Evolutionary conservation across 495 filamentous ascomycete species (phyloP).

Genomic region (Chlorociboria aeruginascens): DNA sequence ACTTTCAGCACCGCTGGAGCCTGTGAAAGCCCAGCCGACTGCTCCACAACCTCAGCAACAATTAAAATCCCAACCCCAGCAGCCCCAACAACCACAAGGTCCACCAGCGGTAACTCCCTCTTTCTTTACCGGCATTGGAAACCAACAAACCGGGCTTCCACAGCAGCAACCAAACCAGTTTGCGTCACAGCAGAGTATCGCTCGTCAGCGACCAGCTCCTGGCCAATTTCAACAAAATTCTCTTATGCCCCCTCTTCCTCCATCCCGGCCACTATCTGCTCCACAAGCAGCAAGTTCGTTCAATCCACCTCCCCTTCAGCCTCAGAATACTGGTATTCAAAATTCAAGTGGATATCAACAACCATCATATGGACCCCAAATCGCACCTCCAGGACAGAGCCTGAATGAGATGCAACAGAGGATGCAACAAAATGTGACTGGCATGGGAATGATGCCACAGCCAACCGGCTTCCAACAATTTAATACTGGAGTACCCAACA

Average conservation of each 20-base stretch:
- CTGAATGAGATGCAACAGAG: conserved; percentile 47
- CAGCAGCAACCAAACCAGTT: conserved; percentile 21
- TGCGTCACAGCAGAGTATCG: conserved; percentile 24
- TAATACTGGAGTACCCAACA: neutral
- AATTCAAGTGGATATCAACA: conserved; percentile 21
- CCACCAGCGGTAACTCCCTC: conserved; percentile 30
- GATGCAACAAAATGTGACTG: conserved; percentile 41
- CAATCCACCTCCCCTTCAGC: conserved; percentile 58
- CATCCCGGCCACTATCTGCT: conserved; percentile 74
- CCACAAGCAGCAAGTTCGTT: conserved; percentile 74
- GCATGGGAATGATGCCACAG: conserved; percentile 28
- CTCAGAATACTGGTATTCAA: conserved; percentile 69
- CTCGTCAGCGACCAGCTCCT: conserved; percentile 63
- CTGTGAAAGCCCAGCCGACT: conserved; percentile 48
- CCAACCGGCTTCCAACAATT: conserved; percentile 22
- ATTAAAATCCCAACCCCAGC: conserved; percentile 27
- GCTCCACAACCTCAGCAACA: conserved; percentile 30
- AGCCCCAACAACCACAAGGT: conserved; percentile 42
- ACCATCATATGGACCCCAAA: conserved; percentile 21
- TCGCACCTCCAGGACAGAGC: conserved; percentile 66
- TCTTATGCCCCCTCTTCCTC: conserved; percentile 63
- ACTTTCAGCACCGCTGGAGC: conserved; percentile 63
- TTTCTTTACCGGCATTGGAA: conserved; percentile 29
- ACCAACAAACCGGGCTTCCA: conserved; percentile 24
- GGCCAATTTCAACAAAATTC: conserved; percentile 48